These are phyloP conservation scores for Keqinozyma sinolaborantium DNA, from an alignment of 1,139 yeast species.

Conservation along the genomic window DNA sequence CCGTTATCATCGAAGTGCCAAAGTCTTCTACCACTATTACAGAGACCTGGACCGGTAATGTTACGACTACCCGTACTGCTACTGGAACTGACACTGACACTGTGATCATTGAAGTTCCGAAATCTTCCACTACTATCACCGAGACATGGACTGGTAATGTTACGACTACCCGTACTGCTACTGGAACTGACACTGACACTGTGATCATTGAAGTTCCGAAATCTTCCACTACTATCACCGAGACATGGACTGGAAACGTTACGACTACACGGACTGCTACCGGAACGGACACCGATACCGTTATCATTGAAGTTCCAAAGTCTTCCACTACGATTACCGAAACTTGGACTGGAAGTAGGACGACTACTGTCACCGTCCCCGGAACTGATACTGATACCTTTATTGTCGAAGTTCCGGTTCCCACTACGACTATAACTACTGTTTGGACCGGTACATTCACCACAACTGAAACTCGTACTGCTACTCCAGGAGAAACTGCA, in stretches of 20 bases:
- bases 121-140: too few species aligned
- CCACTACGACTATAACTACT: slow-evolving; percentile 8
- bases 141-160: too few species aligned
- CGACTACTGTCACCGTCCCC: slow-evolving; percentile 4
- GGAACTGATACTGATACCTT: slow-evolving; percentile 8
- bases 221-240: slow-evolving; percentile 2
- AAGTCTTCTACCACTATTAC: too few species aligned
- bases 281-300: slow-evolving; percentile 10
- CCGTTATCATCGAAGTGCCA: too few species aligned
- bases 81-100: too few species aligned
- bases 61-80: too few species aligned
- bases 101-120: too few species aligned
- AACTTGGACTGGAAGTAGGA: slow-evolving; percentile 4
- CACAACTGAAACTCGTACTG: slow-evolving; percentile 4
- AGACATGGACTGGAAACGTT: neutral
- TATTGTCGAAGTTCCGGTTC: slow-evolving; percentile 9
- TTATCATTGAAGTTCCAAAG: slow-evolving; percentile 10
- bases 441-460: slow-evolving; percentile 3
- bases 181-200: too few species aligned
- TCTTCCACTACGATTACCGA: slow-evolving; percentile 8
- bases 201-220: slow-evolving; percentile 1
- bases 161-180: too few species aligned
- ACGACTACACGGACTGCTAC: slow-evolving; percentile 6
- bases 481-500: slow-evolving; percentile 7
- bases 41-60: too few species aligned